Evolutionary conservation across 352 stramenopile genomes (phyloP).

Genomic region (Bremia lactucae): DNA sequence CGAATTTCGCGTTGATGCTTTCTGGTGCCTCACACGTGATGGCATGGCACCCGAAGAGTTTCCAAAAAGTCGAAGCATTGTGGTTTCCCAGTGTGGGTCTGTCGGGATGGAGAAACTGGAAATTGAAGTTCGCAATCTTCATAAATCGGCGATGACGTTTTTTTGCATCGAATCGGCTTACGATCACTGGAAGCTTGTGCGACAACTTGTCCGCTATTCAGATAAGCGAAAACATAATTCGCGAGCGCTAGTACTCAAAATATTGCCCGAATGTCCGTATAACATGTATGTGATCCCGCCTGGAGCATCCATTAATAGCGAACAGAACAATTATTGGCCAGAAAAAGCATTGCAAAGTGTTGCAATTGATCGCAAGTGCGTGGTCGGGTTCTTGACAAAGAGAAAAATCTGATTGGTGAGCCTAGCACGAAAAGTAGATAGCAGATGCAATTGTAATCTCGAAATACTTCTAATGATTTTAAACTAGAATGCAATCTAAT

Average conservation of each 20-base stretch:
- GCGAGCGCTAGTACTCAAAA: slow-evolving; percentile 33
- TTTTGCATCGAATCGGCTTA: slow-evolving; percentile 56
- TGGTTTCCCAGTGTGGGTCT: slow-evolving; percentile 28
- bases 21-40: slow-evolving; percentile 31
- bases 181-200: slow-evolving; percentile 65
- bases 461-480: too few relatives aligned
- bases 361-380: slow-evolving; percentile 37
- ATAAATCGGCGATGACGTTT: slow-evolving; percentile 34
- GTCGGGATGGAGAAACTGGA: slow-evolving; percentile 41
- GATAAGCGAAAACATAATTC: slow-evolving; percentile 51
- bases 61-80: slow-evolving; percentile 13
- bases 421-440: not conserved
- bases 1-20: slow-evolving; percentile 49
- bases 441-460: too few relatives aligned
- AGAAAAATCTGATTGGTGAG: slow-evolving; percentile 17
- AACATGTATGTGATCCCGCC: slow-evolving; percentile 61
- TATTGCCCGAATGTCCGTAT: slow-evolving; percentile 30
- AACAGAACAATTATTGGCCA: slow-evolving; percentile 63
- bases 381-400: slow-evolving; percentile 51
- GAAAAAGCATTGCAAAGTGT: slow-evolving; percentile 30
- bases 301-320: slow-evolving; percentile 64
- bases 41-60: slow-evolving; percentile 20
- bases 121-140: slow-evolving; percentile 21
- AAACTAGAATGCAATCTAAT: too few relatives aligned
- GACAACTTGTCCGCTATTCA: slow-evolving; percentile 50